Base-by-base conservation (phyloP, 371 early-diverging fungal genomes). In the Parasitella parasitica region DNA sequence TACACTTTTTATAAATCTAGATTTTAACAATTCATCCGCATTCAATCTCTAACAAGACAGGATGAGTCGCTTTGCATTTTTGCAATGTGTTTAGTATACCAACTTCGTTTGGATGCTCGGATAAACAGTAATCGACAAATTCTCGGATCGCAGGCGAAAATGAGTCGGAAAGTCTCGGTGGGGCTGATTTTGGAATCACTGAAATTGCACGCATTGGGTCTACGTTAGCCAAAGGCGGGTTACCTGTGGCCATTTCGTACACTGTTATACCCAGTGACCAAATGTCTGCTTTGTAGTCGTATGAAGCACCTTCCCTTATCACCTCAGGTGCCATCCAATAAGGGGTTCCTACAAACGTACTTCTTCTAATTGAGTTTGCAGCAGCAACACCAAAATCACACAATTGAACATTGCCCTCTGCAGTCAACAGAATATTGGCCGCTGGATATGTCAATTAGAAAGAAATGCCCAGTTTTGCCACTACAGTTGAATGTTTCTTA, bases 191-290 rank as follows among this genome's bases (percentile, higher is more conserved):
- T 13, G 96, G 95, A 55, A 97, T 96, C 55, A 94, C 72, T 41
- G 93, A 90, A 38, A 97, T 84, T 1, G 97, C 97, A 39, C 90
- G 83, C 84, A 94, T 89, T 6, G 96, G 96, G 65, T 96, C 96
- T 37, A 91, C 87, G 49, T 97, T 90, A 1, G 96, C 92, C 56
- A 93, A 88, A 0, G 99, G 99, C 6, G 98, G 99, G 52, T 91
- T 93, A 7, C 97, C 97, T 8, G 91, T 93, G 7, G 94, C 93
- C 69, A 98, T 90, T 70, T 98, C 99, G 61, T 94, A 96, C 12
- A 96, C 91, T 4, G 99, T 97, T 59, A 98, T 97, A 11, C 99
- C 99, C 18, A 98, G 78, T 1, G 93, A 93, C 95, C 95, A 95
- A 34, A 95, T 91, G 69, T 95, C 95, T 16, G 91, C 89, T 80